Conservation (phyloP, 768 basidiomycete genomes). For the Rhodotorula graminis region DNA sequence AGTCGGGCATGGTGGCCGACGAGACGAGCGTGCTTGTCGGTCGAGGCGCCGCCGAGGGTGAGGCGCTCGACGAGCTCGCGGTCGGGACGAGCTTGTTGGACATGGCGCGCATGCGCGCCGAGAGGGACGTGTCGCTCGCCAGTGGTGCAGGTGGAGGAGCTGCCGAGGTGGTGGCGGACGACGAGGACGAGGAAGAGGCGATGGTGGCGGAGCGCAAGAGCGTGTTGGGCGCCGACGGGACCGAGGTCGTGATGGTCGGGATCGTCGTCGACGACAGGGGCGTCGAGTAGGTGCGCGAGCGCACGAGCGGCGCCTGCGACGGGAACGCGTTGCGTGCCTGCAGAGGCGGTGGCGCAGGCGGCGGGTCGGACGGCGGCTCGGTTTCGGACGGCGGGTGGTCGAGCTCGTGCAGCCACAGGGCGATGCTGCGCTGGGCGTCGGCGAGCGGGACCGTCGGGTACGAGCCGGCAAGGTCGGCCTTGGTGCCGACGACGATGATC, state of each 20-base stretch:
- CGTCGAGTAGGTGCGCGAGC: neutral
- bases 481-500: slow-evolving; percentile 92
- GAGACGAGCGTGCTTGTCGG: neutral
- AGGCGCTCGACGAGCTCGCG: neutral
- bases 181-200: neutral
- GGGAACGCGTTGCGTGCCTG: neutral
- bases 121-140: neutral
- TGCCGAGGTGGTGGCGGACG: neutral
- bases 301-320: neutral
- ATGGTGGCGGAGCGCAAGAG: neutral
- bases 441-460: slow-evolving; percentile 52
- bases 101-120: neutral
- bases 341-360: neutral
- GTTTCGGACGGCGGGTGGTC: neutral
- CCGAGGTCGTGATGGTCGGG: slow-evolving; percentile 11
- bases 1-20: slow-evolving; percentile 1
- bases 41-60: neutral
- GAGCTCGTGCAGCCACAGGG: slow-evolving; percentile 63
- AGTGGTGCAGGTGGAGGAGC: too few relatives aligned
- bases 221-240: neutral
- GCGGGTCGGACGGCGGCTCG: neutral
- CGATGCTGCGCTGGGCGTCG: slow-evolving; percentile 73
- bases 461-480: slow-evolving; percentile 48
- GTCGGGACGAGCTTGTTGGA: neutral
- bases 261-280: neutral